These are phyloP conservation scores for Thraustotheca clavata DNA, from an alignment of 352 stramenopile genomes.

Conservation along the genomic window DNA sequence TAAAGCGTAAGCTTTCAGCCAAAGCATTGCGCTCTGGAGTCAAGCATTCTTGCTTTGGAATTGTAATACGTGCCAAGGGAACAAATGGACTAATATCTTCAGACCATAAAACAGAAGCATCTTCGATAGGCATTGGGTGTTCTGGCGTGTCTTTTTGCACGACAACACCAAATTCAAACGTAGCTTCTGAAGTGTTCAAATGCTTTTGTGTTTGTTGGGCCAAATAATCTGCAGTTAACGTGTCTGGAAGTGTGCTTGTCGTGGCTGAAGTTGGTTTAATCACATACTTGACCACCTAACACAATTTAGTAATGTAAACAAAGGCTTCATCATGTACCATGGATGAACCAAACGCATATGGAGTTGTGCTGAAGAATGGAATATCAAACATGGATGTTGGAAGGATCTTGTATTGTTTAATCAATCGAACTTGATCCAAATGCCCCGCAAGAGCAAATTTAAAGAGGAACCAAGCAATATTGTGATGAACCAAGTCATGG, in stretches of 20 bases:
- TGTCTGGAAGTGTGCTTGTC: neutral
- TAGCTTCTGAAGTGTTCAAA: neutral
- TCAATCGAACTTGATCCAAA: neutral
- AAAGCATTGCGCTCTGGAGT: neutral
- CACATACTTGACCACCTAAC: neutral
- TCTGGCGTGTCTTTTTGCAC: neutral
- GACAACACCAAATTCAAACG: neutral
- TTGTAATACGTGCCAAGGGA: neutral
- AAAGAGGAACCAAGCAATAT: neutral
- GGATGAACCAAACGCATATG: neutral
- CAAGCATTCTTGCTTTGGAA: neutral
- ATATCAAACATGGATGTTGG: neutral
- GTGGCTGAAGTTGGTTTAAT: neutral
- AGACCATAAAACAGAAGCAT: neutral
- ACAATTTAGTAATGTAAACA: neutral
- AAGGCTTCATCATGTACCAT: neutral
- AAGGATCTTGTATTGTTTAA: neutral
- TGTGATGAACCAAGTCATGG: neutral
- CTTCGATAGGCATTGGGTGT: neutral
- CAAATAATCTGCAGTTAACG: neutral
- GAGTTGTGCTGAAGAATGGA: neutral
- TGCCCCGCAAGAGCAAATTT: neutral
- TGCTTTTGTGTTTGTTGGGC: neutral
- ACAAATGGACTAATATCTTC: neutral
- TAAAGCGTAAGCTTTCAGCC: neutral